These are phyloP conservation scores for Fusarium albidum DNA, from an alignment of 2,329 filamentous ascomycete species.

Conservation along the genomic window DNA sequence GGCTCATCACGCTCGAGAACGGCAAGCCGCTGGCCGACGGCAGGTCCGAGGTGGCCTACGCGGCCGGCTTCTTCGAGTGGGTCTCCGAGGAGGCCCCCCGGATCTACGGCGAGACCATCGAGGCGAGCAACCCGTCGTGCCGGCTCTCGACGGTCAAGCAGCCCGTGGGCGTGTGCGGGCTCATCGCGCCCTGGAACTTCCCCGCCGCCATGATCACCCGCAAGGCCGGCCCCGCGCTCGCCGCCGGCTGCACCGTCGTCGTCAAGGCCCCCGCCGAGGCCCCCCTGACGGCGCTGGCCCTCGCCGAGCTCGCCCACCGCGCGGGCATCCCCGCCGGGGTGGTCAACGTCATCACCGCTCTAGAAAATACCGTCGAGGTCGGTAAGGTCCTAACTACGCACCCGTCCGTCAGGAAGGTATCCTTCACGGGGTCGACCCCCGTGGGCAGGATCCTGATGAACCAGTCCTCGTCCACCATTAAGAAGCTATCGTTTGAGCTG, in stretches of 20 bases:
- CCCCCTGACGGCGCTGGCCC: slow-evolving; percentile 83
- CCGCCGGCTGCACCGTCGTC: slow-evolving; percentile 80
- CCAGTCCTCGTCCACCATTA: slow-evolving; percentile 72
- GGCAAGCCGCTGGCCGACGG: slow-evolving; percentile 73
- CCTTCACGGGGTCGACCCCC: slow-evolving; percentile 71
- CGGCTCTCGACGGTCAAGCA: slow-evolving; percentile 50
- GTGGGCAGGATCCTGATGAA: slow-evolving; percentile 67
- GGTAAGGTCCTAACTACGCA: slow-evolving; percentile 63
- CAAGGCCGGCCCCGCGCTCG: slow-evolving; percentile 62
- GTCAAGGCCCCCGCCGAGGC: slow-evolving; percentile 90
- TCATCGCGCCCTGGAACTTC: slow-evolving; percentile 63
- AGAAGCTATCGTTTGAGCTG: slow-evolving; percentile 78
- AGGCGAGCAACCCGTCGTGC: slow-evolving; percentile 66
- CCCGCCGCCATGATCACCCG: slow-evolving; percentile 61
- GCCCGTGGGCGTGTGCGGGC: slow-evolving; percentile 46
- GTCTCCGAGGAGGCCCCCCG: slow-evolving; percentile 71
- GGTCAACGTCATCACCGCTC: slow-evolving; percentile 82
- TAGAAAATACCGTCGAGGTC: slow-evolving; percentile 79
- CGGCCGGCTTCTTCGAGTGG: slow-evolving; percentile 70
- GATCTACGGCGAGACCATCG: slow-evolving; percentile 54
- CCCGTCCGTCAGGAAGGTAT: slow-evolving; percentile 69
- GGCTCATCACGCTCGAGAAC: slow-evolving; percentile 77
- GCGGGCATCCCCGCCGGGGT: slow-evolving; percentile 89
- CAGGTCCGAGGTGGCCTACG: slow-evolving; percentile 64
- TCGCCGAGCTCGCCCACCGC: slow-evolving; percentile 82